These are phyloP conservation scores for Mycena galopus DNA, from an alignment of 768 basidiomycete species.

Conservation along the genomic window DNA sequence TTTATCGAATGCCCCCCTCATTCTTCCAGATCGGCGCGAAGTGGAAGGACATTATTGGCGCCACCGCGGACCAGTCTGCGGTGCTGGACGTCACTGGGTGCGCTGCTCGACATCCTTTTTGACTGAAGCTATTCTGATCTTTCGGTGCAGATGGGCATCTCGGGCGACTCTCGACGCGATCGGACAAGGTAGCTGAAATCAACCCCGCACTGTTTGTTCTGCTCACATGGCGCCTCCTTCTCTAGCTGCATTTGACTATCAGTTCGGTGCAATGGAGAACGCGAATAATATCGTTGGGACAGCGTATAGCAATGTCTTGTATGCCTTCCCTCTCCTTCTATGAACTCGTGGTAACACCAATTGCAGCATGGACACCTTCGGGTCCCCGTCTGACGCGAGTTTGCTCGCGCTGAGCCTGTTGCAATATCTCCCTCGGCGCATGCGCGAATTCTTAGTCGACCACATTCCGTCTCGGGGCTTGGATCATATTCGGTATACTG, in stretches of 20 bases:
- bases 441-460: constrained; percentile 53
- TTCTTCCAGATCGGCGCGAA: constrained; percentile 49
- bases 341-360: constrained; percentile 2
- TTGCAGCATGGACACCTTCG: constrained; percentile 48
- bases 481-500: constrained; percentile 47
- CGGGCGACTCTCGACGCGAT: constrained; percentile 65
- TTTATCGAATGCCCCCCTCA: constrained; percentile 15
- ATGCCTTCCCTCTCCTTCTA: constrained; percentile 22
- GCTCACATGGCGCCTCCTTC: not conserved
- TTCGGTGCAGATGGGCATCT: constrained; percentile 49
- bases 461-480: constrained; percentile 48
- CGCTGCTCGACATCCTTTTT: constrained; percentile 26
- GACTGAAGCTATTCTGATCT: constrained; percentile 17
- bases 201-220: not conserved
- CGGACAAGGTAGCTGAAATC: constrained; percentile 54
- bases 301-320: constrained; percentile 54
- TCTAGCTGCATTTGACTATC: constrained; percentile 64
- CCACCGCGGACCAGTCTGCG: constrained; percentile 43
- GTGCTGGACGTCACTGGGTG: constrained; percentile 49
- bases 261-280: constrained; percentile 56
- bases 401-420: constrained; percentile 50
- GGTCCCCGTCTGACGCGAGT: constrained; percentile 43
- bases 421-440: constrained; percentile 43
- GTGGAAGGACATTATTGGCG: constrained; percentile 54
- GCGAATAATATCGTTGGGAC: constrained; percentile 52